Percentiles rank a stretch among this genome's conserved stretches.
Evolutionary conservation across 805 yeast genomes (phyloP).

Genomic region (Candida anglica): DNA sequence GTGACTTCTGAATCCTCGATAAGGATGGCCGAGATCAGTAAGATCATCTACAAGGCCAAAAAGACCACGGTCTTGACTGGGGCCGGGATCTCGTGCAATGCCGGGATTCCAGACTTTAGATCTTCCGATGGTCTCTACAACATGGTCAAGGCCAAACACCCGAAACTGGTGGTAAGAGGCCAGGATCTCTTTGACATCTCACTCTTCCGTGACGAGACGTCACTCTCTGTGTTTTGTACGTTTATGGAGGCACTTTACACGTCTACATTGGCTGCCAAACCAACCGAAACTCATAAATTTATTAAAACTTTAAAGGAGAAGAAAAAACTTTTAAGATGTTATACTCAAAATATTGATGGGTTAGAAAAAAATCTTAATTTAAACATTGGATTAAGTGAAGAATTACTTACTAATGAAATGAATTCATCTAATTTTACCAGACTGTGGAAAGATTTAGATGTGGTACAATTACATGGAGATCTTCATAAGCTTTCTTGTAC

Average conservation of each 20-base stretch:
- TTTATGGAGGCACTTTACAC: slow-evolving; percentile 81
- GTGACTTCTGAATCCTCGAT: slow-evolving; percentile 27
- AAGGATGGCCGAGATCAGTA: slow-evolving; percentile 35
- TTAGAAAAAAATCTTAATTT: slow-evolving; percentile 67
- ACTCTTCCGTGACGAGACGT: slow-evolving; percentile 62
- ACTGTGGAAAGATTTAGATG: slow-evolving; percentile 64
- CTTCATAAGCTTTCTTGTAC: slow-evolving; percentile 75
- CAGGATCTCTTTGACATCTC: slow-evolving; percentile 89
- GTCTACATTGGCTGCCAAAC: slow-evolving; percentile 60
- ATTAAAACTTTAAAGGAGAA: slow-evolving; percentile 57
- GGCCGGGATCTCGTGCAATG: slow-evolving; percentile 95
- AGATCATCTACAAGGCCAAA: slow-evolving; percentile 46
- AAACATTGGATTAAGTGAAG: slow-evolving; percentile 47
- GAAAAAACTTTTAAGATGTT: slow-evolving; percentile 74
- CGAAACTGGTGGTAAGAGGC: slow-evolving; percentile 67
- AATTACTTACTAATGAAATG: slow-evolving; percentile 8
- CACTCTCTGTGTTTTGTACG: slow-evolving; percentile 73
- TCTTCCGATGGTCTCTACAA: slow-evolving; percentile 81
- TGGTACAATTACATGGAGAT: slow-evolving; percentile 90
- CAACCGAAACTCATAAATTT: slow-evolving; percentile 83
- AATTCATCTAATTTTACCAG: slow-evolving; percentile 19
- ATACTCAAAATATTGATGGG: slow-evolving; percentile 94
- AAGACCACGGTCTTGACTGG: slow-evolving; percentile 78
- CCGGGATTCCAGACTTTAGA: slow-evolving; percentile 95
- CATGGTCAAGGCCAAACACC: slow-evolving; percentile 59